Conservation (phyloP, 2,329 filamentous ascomycete species). For the Aspergillus sp. region DNA sequence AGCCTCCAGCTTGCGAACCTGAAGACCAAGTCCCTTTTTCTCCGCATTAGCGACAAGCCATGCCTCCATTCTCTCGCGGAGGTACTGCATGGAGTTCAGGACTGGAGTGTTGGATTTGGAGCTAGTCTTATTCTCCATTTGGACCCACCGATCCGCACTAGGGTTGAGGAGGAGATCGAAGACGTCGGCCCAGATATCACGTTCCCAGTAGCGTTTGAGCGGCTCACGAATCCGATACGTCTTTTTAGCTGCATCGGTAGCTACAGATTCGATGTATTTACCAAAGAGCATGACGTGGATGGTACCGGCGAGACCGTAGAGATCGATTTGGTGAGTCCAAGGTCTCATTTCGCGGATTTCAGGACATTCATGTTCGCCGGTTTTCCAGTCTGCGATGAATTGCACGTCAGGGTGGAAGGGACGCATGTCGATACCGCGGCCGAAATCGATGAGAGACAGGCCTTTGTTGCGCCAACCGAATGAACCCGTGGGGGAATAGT, state of each 20-base stretch:
- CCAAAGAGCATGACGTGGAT: conserved; percentile 89
- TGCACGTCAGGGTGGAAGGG: conserved; percentile 73
- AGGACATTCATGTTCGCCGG: conserved; percentile 79
- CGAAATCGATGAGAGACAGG: conserved; percentile 88
- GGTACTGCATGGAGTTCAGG: conserved; percentile 64
- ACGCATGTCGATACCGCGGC: conserved; percentile 89
- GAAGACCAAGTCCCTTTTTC: conserved; percentile 64
- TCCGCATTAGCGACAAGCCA: conserved; percentile 83
- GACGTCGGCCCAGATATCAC: conserved; percentile 79
- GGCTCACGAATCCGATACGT: conserved; percentile 78
- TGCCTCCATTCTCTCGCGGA: conserved; percentile 76
- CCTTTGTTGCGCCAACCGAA: conserved; percentile 80
- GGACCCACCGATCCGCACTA: conserved; percentile 55
- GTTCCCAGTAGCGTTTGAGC: conserved; percentile 95
- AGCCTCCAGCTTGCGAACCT: conserved; percentile 65
- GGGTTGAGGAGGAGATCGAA: conserved; percentile 90
- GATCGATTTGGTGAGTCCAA: conserved; percentile 98
- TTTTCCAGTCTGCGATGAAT: conserved; percentile 97
- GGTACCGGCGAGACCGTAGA: conserved; percentile 86
- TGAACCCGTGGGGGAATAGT: conserved; percentile 71
- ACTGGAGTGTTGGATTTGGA: conserved; percentile 60
- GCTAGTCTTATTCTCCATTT: conserved; percentile 49
- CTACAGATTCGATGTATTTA: conserved; percentile 81
- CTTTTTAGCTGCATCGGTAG: conserved; percentile 42
- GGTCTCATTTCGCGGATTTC: conserved; percentile 93